phyloP scores from a whole-genome alignment of 306 rosid genomes.

The Vicia sativa region DNA sequence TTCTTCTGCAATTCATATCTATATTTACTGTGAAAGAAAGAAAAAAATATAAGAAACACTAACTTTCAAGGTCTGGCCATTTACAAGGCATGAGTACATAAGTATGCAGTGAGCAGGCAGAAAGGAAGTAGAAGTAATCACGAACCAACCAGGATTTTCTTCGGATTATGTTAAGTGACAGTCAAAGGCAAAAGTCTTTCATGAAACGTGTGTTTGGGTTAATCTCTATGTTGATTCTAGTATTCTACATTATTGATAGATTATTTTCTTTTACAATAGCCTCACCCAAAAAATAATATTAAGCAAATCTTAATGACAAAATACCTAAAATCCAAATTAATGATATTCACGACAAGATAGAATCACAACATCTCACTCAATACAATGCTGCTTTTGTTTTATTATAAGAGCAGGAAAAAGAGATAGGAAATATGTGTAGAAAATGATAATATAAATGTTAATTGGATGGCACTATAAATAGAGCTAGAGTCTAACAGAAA shows the following conservation, averaged over 20 bases:
- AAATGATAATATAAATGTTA: background rate
- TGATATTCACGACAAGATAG: constrained; percentile 1
- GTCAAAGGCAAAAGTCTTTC: background rate
- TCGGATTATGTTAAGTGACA: constrained; percentile 3
- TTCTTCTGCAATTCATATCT: constrained; percentile 88
- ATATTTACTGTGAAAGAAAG: constrained; percentile 74
- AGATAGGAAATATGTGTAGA: constrained; percentile 14
- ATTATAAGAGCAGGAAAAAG: constrained; percentile 8
- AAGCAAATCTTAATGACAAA: background rate
- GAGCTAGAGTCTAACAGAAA: constrained; percentile 8
- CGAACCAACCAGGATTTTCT: background rate
- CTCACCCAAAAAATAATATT: background rate
- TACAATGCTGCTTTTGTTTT: constrained; percentile 16
- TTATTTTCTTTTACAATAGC: constrained; percentile 14
- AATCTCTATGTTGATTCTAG: constrained; percentile 8
- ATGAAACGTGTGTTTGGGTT: constrained; percentile 12
- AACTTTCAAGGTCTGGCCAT: constrained; percentile 12
- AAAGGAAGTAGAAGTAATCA: constrained; percentile 21
- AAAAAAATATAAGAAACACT: constrained; percentile 38
- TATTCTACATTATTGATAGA: background rate
- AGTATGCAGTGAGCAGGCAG: constrained; percentile 11
- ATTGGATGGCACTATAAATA: background rate
- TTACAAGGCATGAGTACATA: constrained; percentile 13
- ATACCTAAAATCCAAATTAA: constrained; percentile 16
- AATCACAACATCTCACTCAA: constrained; percentile 10